phyloP scores from a whole-genome alignment of 495 filamentous ascomycete species.

The Jackrogersella multiformis region DNA sequence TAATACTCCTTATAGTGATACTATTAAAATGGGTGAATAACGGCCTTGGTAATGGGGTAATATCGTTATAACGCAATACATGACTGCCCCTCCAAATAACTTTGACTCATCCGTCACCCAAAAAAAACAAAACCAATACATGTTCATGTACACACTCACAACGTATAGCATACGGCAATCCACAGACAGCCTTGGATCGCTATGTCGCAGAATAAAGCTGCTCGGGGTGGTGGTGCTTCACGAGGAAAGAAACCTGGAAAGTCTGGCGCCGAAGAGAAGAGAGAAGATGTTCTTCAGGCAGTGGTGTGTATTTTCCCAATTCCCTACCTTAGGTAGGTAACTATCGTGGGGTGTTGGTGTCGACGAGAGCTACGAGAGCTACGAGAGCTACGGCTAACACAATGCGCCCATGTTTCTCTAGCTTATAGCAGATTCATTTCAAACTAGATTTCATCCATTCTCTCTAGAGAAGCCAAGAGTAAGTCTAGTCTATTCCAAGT shows the following conservation, averaged over 20 bases:
- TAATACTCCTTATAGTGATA: not conserved
- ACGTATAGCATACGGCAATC: not conserved
- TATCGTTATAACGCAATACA: conserved; percentile 4
- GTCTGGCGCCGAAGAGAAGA: conserved; percentile 65
- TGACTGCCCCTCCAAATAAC: conserved; percentile 31
- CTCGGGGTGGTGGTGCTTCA: conserved; percentile 51
- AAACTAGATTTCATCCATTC: conserved; percentile 89
- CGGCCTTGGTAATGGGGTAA: not conserved
- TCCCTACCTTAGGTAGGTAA: too few species aligned
- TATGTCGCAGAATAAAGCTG: conserved; percentile 60
- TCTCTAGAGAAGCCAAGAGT: conserved; percentile 89
- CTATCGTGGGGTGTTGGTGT: conserved; percentile 29
- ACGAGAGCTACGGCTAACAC: conserved; percentile 29
- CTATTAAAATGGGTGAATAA: not conserved
- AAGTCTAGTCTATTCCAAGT: conserved; percentile 49
- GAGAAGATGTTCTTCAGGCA: conserved; percentile 89
- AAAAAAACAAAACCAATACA: conserved; percentile 2
- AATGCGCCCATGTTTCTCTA: conserved; percentile 44
- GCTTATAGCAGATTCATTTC: conserved; percentile 92
- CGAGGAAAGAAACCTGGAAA: conserved; percentile 67
- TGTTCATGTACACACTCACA: not conserved
- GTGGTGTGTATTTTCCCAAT: conserved; percentile 65
- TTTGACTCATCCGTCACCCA: conserved; percentile 26
- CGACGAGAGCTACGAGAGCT: not conserved
- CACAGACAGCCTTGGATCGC: not conserved